Percentiles rank a stretch among this genome's conserved stretches.
phyloP scores from a whole-genome alignment of 169 alveolate species.

The Eimeria necatrix region DNA sequence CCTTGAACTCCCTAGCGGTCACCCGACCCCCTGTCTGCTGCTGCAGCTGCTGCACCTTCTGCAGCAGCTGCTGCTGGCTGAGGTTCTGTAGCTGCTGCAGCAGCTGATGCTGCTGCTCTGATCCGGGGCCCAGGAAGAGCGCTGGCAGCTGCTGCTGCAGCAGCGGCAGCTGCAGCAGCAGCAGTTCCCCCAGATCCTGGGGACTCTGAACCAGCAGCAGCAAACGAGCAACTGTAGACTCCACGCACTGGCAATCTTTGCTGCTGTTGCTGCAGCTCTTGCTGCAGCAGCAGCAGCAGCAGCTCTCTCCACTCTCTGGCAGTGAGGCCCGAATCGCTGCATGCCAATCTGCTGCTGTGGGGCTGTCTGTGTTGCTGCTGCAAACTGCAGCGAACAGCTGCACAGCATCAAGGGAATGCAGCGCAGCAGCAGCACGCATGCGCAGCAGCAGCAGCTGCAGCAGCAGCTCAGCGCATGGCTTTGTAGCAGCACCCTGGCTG shows the following conservation, averaged over 20 bases:
- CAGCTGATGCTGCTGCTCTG: constrained; percentile 39
- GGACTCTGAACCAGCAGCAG: neutral
- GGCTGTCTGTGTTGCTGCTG: constrained; percentile 48
- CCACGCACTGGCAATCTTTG: constrained; percentile 15
- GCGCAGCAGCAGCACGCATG: constrained; percentile 49
- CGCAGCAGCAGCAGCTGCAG: constrained; percentile 64
- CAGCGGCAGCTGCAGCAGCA: constrained; percentile 59
- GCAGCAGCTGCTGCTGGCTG: constrained; percentile 54
- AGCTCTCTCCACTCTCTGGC: neutral
- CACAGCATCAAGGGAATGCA: constrained; percentile 36
- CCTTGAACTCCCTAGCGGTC: neutral
- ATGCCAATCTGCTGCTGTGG: constrained; percentile 52
- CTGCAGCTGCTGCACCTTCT: constrained; percentile 61
- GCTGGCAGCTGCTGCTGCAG: constrained; percentile 67
- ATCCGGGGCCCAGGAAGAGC: constrained; percentile 1
- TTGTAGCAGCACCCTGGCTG: neutral
- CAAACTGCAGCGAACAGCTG: constrained; percentile 53
- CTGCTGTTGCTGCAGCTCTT: constrained; percentile 25
- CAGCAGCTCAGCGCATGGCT: neutral
- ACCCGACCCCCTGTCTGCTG: constrained; percentile 3
- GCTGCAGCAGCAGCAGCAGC: constrained; percentile 56
- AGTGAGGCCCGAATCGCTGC: constrained; percentile 37
- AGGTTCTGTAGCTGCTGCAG: too few relatives aligned
- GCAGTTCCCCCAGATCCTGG: constrained; percentile 2
- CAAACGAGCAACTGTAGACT: neutral